These are phyloP conservation scores for Magnusiomyces tetraspermus DNA, from an alignment of 1,139 yeast species.

Conservation along the genomic window DNA sequence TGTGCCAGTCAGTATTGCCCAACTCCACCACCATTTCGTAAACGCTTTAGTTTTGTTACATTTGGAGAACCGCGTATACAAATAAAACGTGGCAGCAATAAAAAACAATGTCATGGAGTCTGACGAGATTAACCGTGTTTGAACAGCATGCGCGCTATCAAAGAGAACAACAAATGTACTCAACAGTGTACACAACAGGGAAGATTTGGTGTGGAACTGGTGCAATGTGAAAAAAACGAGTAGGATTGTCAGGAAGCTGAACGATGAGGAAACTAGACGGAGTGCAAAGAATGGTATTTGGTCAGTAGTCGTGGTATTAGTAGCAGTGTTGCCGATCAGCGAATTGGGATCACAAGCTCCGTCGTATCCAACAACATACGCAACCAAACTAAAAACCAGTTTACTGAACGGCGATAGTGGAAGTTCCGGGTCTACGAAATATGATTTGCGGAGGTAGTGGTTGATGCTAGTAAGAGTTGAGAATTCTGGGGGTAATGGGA, in stretches of 20 bases:
- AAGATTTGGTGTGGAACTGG: too few relatives aligned
- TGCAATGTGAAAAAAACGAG: slow-evolving; percentile 72
- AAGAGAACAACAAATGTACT: slow-evolving; percentile 68
- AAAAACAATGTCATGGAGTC: slow-evolving; percentile 83
- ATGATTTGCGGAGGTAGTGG: too few relatives aligned
- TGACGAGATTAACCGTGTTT: slow-evolving; percentile 78
- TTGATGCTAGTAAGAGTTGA: too few relatives aligned
- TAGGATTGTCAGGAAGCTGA: slow-evolving; percentile 79
- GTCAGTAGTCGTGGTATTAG: slow-evolving; percentile 65
- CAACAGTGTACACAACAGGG: too few relatives aligned
- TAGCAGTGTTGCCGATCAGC: slow-evolving; percentile 89
- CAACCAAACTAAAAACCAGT: slow-evolving; percentile 79
- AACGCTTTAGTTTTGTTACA: slow-evolving; percentile 59
- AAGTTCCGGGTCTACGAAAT: too few relatives aligned
- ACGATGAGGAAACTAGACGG: slow-evolving; percentile 69
- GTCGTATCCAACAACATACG: slow-evolving; percentile 78
- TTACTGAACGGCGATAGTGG: slow-evolving; percentile 99
- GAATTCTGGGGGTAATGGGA: too few relatives aligned
- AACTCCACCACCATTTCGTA: slow-evolving; percentile 66
- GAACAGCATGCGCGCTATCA: slow-evolving; percentile 88
- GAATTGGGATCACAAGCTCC: slow-evolving; percentile 85
- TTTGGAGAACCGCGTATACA: slow-evolving; percentile 72
- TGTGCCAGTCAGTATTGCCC: slow-evolving; percentile 79
- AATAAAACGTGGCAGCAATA: slow-evolving; percentile 67
- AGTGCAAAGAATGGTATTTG: slow-evolving; percentile 85